Base-by-base conservation (phyloP, 2,329 filamentous ascomycete genomes). In the Cylindrodendrum hubeiense region DNA sequence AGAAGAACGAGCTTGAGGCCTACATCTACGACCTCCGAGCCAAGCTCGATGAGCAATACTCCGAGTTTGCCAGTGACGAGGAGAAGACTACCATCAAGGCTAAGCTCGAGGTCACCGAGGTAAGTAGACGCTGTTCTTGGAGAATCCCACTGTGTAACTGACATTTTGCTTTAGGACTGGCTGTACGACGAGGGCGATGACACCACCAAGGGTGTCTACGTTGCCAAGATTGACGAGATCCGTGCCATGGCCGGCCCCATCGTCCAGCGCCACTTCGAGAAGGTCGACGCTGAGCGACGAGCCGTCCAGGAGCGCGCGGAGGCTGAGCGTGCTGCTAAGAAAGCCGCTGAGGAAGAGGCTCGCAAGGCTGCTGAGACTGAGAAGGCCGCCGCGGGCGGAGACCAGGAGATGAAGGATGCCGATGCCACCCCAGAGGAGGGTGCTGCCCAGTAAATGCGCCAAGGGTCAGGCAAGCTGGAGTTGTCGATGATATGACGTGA, bases 1-100 rank as follows among this genome's bases (percentile, higher is more conserved):
- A 97, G 90, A 99, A 98, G 93, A 99, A 99, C 86, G 95, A 98
- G 84, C 93, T 99, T 58, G 96, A 99, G 87, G 91, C 93, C 24
- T 97, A 92, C 84, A 98, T 98, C 83, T 99, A 99, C 84, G 95
- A 98, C 77, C 88, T 97, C 79, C 93, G 95, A 75, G 94, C 94
- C 83, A 98, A 98, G 90, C 89, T 98, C 56, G 94, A 98, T 72
- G 94, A 97, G 76, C 89, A 94, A 74, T 98, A 97, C 80, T 85
- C 94, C 70, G 93, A 97, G 53, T 94, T 97, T 71, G 91, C 93
- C 68, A 96, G 85, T 75, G 95, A 98, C 5, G 93, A 97, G 51
- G 95, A 98, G 89, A 98, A 98, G 88, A 84, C 90, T 46, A 94
- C 92, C 83, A 87, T 98, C 72, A 91, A 90, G 79, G 87, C 89